Conservation (phyloP, 106 monocot genomes). For the Dendrobium catenatum region DNA sequence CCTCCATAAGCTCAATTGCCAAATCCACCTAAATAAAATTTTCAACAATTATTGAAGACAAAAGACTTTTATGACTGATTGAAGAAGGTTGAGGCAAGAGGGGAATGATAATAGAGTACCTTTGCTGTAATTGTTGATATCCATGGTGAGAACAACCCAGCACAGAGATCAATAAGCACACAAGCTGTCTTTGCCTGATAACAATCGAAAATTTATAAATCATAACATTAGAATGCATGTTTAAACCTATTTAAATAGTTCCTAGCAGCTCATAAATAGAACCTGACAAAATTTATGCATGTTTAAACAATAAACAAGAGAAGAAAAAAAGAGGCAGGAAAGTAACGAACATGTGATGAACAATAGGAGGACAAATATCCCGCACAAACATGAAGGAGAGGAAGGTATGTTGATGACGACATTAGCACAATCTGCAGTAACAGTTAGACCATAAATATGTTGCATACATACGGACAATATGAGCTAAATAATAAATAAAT, state of each 20-base stretch:
- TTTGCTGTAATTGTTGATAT: constrained; percentile 55
- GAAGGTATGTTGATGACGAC: constrained; percentile 44
- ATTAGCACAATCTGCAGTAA: constrained; percentile 66
- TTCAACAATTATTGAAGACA: constrained; percentile 14
- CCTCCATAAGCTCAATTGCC: constrained; percentile 77
- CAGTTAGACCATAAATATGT: constrained; percentile 3
- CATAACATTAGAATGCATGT: constrained; percentile 9
- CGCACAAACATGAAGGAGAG: constrained; percentile 76
- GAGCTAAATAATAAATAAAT: not conserved
- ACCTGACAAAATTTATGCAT: not conserved
- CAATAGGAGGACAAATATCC: constrained; percentile 82
- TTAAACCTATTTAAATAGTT: not conserved
- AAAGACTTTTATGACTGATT: not conserved
- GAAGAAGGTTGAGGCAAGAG: not conserved
- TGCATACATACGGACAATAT: constrained; percentile 3
- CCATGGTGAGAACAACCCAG: constrained; percentile 76
- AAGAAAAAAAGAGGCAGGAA: not conserved
- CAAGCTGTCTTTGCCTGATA: constrained; percentile 79
- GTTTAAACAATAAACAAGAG: not conserved
- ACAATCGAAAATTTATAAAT: not conserved
- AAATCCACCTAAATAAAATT: constrained; percentile 60
- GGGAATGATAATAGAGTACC: constrained; percentile 27
- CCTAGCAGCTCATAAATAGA: not conserved
- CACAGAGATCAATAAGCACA: constrained; percentile 75
- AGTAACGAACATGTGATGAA: constrained; percentile 62